Evolutionary conservation across 2,329 filamentous ascomycete genomes (phyloP), one percentile per base, ranked within the genome.

Genomic region (Pestalotiopsis sp.): DNA sequence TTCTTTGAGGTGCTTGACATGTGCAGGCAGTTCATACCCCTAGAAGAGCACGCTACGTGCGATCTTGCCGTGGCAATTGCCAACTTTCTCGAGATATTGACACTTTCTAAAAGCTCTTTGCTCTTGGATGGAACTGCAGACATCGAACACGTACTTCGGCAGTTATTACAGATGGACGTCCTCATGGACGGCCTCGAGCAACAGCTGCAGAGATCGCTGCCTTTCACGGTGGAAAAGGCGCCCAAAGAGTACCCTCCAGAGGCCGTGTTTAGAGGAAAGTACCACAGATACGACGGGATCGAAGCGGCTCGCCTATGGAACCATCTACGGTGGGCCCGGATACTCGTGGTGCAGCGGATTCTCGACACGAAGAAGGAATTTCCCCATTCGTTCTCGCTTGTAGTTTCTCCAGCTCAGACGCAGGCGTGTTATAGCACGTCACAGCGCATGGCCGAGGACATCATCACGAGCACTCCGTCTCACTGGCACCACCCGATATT

Each of bases 301-400:
- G 88, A 84, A 81, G 78, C 82, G 20, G 85, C 84, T 9, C 82
- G 85, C 26, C 81, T 86, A 55, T 90, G 86, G 86, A 87, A 86
- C 68, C 84, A 89, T 70, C 88, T 86, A 71, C 86, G 88, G 26
- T 88, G 86, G 81, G 81, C 82, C 6, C 84, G 86, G n/a, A 84
- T 89, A 26, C 75, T 89, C 10, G 73, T 83, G 17, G 84, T 82
- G 72, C 82, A 88, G 69, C 79, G 82, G 56, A 81, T 90, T 13
- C 75, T 86, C 10, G 78, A 80, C 11, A 73, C 81, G 39, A 75
- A 76, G 4, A 75, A 76, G 52, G 73, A 72, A 0, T 81, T 80
- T 66, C 84, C 84, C 0, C 63, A 72, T 6, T 83, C 81, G 4
- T 79, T 79, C 61, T 68, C 71, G 3, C 71, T 74, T 1, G 71